Base-by-base conservation (phyloP, 257 asterid species). In the Jacaranda copaia region DNA sequence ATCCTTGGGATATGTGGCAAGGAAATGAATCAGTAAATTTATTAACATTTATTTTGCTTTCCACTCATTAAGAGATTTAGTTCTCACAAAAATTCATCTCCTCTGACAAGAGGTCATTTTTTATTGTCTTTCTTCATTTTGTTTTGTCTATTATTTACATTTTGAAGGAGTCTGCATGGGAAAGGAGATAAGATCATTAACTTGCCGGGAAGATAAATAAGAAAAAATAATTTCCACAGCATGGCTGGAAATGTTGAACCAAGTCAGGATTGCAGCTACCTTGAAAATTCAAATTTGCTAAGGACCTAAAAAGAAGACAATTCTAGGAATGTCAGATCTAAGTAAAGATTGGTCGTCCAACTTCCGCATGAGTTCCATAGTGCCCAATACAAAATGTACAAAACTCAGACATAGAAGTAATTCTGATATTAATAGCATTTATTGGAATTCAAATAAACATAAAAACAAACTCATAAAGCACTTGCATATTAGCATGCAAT, bases 221-320 rank as follows among this genome's bases (percentile, higher is more conserved):
- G 36, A 40, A n/a, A 25, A 25, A 25, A 25, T 25, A 25, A 25
- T 25, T 25, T 25, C 32, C 32, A 25, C 32, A 2, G 32, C 32
- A 36, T 16, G 52, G 52, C 66, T 71, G 40, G 40, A 16, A 14
- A 75, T 36, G 20, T 52, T 53, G 15, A 42, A 18, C 32, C 70
- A 39, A 65, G 39, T 35, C 15, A 19, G 40, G 73, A 68, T 45
- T 71, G 64, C 65, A 64, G 52, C 71, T 18, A 75, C 35, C 64
- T 18, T 20, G 61, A 38, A 5, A 5, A 6, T 39, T 12, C 56
- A 76, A 18, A 38, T 56, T 7, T 8, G 12, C 5, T n/a, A 55
- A 35, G 39, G 39, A 57, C 52, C 12, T 35, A 76, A 19, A 40
- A 10, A 5, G 14, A 64, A 18, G 70, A 19, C 5, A 11, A 42